A percentile compares a stretch with the other conserved stretches of the same genome.
Conservation (phyloP, 2,329 filamentous ascomycete species). For the Immersiporthe knoxdaviesiana region DNA sequence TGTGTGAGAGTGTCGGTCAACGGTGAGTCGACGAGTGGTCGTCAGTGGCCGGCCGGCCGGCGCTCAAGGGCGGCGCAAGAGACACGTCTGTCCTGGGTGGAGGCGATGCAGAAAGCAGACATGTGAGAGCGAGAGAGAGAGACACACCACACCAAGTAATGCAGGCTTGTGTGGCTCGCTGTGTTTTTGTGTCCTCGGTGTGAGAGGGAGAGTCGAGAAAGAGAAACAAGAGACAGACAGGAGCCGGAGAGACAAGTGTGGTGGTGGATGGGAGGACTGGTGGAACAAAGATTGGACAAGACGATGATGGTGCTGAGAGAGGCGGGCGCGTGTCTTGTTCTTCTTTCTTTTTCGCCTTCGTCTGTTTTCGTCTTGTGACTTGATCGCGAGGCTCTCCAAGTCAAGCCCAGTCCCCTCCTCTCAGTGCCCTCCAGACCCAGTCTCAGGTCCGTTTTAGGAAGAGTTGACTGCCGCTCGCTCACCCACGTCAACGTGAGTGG, state of each 20-base stretch:
- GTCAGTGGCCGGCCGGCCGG: neutral
- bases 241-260: neutral
- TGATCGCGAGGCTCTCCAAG: neutral
- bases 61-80: slow-evolving; percentile 1
- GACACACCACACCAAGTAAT: neutral
- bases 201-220: neutral
- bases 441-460: slow-evolving; percentile 6
- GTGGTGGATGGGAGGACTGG: neutral
- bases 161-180: neutral
- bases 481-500: slow-evolving; percentile 12
- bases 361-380: neutral
- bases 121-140: neutral
- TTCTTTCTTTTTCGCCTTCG: neutral
- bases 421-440: neutral
- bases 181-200: neutral
- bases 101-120: neutral
- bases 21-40: slow-evolving; percentile 11
- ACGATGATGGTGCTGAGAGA: neutral
- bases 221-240: neutral
- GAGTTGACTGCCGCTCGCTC: neutral
- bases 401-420: neutral
- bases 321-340: slow-evolving; percentile 1
- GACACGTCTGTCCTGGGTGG: slow-evolving; percentile 6
- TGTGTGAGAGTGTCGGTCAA: slow-evolving; percentile 4
- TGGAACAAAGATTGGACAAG: neutral